phyloP scores from a whole-genome alignment of 768 basidiomycete species.

The Hirschioporus abietinus region DNA sequence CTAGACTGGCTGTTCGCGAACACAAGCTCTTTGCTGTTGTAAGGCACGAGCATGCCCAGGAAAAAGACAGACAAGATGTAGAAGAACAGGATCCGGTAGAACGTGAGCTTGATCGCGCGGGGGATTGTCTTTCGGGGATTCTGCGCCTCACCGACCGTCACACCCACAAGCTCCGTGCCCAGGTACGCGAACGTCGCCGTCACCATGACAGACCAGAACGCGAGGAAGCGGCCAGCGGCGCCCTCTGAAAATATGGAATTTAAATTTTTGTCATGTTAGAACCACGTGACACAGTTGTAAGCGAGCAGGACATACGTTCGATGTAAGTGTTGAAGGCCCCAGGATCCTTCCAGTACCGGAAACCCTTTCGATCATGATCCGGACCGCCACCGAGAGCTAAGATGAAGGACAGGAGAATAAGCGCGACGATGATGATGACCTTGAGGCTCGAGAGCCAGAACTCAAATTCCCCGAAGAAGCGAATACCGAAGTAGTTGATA shows the following conservation, averaged over 20 bases:
- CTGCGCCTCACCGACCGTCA: conserved; percentile 53
- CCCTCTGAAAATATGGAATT: conserved; percentile 39
- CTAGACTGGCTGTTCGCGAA: conserved; percentile 31
- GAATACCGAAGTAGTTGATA: conserved; percentile 58
- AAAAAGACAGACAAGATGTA: conserved; percentile 70
- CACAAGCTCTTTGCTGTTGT: conserved; percentile 43
- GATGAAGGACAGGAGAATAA: conserved; percentile 50
- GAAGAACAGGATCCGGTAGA: conserved; percentile 54
- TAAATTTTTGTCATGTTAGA: conserved; percentile 28
- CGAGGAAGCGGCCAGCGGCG: conserved; percentile 42
- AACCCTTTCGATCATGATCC: conserved; percentile 28
- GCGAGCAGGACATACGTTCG: conserved; percentile 26
- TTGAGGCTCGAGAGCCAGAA: conserved; percentile 73
- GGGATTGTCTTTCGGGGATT: conserved; percentile 74
- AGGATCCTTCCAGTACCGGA: conserved; percentile 39
- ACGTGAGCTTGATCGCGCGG: conserved; percentile 60
- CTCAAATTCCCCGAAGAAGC: conserved; percentile 67
- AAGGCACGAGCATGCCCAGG: conserved; percentile 66
- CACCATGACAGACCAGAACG: conserved; percentile 66
- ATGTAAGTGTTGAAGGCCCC: conserved; percentile 37
- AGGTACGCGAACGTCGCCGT: conserved; percentile 72
- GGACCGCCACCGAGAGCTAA: conserved; percentile 55
- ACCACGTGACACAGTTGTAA: background rate
- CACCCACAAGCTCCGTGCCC: conserved; percentile 74
- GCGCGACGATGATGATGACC: conserved; percentile 43